Evolutionary conservation across 179 eudicot species (phyloP).

Genomic region (Camellia oleifera): DNA sequence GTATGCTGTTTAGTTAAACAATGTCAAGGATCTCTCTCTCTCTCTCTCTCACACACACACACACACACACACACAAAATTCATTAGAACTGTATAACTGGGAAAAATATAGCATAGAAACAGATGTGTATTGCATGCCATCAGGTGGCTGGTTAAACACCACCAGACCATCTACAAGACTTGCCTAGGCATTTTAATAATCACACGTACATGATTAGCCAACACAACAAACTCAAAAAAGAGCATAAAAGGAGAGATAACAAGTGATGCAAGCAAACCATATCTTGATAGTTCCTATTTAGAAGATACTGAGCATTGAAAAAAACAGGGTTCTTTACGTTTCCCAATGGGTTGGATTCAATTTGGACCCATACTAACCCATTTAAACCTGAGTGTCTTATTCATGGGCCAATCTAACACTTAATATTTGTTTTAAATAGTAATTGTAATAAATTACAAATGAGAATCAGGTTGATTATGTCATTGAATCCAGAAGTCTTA

Average conservation of each 20-base stretch:
- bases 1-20: neutral
- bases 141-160: neutral
- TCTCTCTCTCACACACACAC: too few relatives aligned
- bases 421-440: neutral
- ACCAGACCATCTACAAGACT: neutral
- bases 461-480: neutral
- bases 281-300: neutral
- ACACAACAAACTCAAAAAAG: too few relatives aligned
- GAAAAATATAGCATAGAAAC: too few relatives aligned
- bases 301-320: neutral
- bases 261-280: too few relatives aligned
- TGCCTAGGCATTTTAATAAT: too few relatives aligned
- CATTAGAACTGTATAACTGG: too few relatives aligned
- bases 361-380: neutral
- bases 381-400: neutral
- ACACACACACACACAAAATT: too few relatives aligned
- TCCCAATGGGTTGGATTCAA: neutral
- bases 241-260: too few relatives aligned
- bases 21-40: neutral
- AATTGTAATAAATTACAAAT: conserved; percentile 1
- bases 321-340: neutral
- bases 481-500: neutral
- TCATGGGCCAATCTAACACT: neutral
- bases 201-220: too few relatives aligned
- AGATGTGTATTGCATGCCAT: neutral